These are phyloP conservation scores for Globisporangium viniferum DNA, from an alignment of 352 stramenopile genomes.

Conservation along the genomic window DNA sequence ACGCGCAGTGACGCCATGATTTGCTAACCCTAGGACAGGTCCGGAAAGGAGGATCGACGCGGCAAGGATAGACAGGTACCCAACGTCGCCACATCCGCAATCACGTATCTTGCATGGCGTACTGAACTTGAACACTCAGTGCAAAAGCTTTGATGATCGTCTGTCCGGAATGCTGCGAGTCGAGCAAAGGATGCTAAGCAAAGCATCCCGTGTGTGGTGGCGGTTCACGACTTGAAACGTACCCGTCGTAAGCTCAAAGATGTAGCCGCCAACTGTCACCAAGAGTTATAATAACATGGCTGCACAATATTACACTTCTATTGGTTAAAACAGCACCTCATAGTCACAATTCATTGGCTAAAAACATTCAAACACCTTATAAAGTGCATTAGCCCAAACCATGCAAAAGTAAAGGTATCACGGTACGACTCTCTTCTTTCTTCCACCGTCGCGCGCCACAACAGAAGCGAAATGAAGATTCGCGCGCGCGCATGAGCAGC, in stretches of 20 bases:
- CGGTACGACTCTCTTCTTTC: not conserved
- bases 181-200: not conserved
- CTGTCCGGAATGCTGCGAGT: not conserved
- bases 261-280: not conserved
- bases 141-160: not conserved
- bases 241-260: not conserved
- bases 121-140: not conserved
- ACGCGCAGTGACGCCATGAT: conserved; percentile 11
- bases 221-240: not conserved
- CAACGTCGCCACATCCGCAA: not conserved
- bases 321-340: not conserved
- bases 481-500: conserved; percentile 3
- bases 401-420: not conserved
- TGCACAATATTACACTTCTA: not conserved
- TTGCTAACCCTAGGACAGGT: not conserved
- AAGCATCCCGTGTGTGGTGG: not conserved
- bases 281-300: not conserved
- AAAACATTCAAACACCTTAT: not conserved
- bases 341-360: not conserved
- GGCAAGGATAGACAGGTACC: not conserved
- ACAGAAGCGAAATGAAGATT: conserved; percentile 7
- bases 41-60: not conserved
- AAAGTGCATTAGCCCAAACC: not conserved
- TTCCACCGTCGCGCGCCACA: not conserved
- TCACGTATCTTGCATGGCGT: not conserved